Conservation (phyloP, 371 early-diverging fungal species). For the Funneliformis caledonium region DNA sequence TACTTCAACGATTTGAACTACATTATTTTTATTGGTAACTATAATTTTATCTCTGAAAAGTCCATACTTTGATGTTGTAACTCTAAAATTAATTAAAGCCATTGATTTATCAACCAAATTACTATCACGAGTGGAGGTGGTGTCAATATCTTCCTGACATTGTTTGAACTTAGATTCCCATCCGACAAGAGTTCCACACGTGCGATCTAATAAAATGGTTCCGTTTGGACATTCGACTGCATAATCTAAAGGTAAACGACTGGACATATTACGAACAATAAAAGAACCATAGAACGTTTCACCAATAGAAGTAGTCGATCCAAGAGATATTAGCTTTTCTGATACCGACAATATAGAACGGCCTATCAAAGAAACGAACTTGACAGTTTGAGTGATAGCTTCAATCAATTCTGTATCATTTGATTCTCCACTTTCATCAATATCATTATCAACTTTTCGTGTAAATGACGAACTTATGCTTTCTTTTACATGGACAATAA, state of each 20-base stretch:
- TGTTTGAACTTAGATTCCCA: conserved; percentile 49
- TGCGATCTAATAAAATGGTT: conserved; percentile 63
- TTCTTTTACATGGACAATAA: conserved; percentile 65
- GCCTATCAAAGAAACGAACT: conserved; percentile 82
- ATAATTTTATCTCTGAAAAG: conserved; percentile 63
- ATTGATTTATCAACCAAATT: conserved; percentile 46
- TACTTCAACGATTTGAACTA: conserved; percentile 65
- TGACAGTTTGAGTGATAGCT: conserved; percentile 73
- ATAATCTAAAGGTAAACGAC: conserved; percentile 68
- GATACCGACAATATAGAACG: conserved; percentile 77
- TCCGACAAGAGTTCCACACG: conserved; percentile 63
- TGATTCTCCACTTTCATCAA: not conserved
- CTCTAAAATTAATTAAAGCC: conserved; percentile 63
- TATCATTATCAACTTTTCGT: conserved; percentile 29
- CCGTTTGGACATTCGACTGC: conserved; percentile 61
- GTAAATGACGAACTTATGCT: not conserved
- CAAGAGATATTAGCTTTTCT: conserved; percentile 59
- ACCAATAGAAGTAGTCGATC: conserved; percentile 58
- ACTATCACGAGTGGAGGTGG: conserved; percentile 7
- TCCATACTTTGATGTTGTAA: conserved; percentile 64
- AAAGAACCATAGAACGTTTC: conserved; percentile 66
- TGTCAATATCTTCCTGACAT: conserved; percentile 38
- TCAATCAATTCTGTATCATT: conserved; percentile 44
- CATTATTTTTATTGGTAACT: conserved; percentile 75
- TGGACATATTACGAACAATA: conserved; percentile 65